Evolutionary conservation across 1,284 basidiomycete species (phyloP), one percentile per base, ranked within the genome.

Genomic region (Pseudozyma flocculosa): DNA sequence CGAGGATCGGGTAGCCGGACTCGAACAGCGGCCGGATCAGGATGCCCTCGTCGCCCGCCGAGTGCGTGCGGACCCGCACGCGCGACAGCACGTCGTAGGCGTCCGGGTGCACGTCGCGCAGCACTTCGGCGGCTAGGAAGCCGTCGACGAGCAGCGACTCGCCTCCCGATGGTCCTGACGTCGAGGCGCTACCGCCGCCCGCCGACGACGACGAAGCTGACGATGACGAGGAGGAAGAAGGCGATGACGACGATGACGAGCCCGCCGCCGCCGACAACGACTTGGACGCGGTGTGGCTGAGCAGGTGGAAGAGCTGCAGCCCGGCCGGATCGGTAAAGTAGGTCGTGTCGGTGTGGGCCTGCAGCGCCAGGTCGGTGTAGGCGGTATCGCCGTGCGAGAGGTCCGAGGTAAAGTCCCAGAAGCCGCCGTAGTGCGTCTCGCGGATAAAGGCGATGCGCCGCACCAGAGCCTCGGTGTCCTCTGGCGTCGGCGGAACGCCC

Each of bases 351-450:
- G 93, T 97, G 77, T 98, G 94, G 0, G 91, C 92, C 9, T 85
- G 86, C 5, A 98, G 84, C 1, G 88, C 88, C 38, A 95, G 79
- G 19, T 87, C 89, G 9, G 92, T 93, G 79, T 98, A 98, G 17
- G 73, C 73, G 4, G 73, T 76, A 76, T 97, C 93, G 19, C 92
- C 92, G 73, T 89, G 92, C 13, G 88, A 86, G 19, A 95, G 83
- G 75, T 95, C 87, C 0, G 92, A 87, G 1, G 92, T 96, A 73
- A 98, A 95, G 73, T 96, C 91, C 93, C 94, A 98, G 79, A 97
- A 94, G 44, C 86, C 86, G 30, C 61, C 73, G 88, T 92, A 97
- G 74, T 96, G 93, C 0, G 94, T 96, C 78, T 94, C 87, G 41
- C 93, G 85, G 53, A 97, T 93, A 73, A 89, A 90, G 0, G 86